A percentile compares a stretch with the other conserved stretches of the same genome.
Conservation (phyloP, 164 flowering plant genomes). For the Tinospora cordifolia region DNA sequence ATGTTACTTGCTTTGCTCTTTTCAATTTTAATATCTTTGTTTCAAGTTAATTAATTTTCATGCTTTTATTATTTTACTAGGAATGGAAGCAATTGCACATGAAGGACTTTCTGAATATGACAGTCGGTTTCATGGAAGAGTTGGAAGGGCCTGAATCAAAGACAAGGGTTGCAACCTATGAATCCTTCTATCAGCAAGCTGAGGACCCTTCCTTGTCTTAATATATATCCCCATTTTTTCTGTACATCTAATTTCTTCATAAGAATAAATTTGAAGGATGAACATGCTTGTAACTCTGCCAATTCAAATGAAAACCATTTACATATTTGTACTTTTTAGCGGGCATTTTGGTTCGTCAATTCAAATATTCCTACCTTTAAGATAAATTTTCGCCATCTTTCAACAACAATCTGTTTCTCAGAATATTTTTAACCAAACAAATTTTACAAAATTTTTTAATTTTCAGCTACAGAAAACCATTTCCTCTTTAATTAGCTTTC, state of each 20-base stretch:
- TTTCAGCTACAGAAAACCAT: too few species aligned
- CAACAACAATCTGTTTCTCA: too few species aligned
- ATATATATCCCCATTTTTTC: neutral
- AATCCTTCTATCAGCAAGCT: conserved; percentile 41
- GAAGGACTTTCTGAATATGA: conserved; percentile 65
- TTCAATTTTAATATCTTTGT: neutral
- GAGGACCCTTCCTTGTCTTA: conserved; percentile 17
- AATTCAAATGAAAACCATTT: too few species aligned
- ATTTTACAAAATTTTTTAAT: too few species aligned
- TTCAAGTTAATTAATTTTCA: neutral
- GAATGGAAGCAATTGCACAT: conserved; percentile 62
- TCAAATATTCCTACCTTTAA: too few species aligned
- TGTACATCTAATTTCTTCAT: neutral
- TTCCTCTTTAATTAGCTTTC: too few species aligned
- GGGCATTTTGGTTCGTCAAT: too few species aligned
- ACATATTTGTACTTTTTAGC: too few species aligned
- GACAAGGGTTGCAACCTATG: conserved; percentile 59
- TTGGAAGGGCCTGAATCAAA: conserved; percentile 54
- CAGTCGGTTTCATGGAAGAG: conserved; percentile 49
- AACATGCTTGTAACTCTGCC: too few species aligned
- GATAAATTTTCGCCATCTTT: too few species aligned
- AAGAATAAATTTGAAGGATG: neutral
- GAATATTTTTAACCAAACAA: too few species aligned
- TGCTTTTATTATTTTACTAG: conserved; percentile 22
- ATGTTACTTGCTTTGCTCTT: neutral